These are phyloP conservation scores for Gentiana dahurica DNA, from an alignment of 257 asterid genomes.

Conservation along the genomic window DNA sequence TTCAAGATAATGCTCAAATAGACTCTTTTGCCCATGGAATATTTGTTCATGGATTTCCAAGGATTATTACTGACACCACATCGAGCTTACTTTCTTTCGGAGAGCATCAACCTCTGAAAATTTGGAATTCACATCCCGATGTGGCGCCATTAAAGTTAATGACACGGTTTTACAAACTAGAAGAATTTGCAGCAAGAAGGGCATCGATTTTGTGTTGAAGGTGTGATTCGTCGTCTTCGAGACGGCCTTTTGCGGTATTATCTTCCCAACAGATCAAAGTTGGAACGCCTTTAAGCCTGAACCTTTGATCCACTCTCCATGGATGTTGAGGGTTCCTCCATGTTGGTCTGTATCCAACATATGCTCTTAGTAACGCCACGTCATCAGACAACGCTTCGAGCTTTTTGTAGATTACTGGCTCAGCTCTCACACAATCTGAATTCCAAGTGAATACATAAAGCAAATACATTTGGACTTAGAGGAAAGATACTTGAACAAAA, in stretches of 20 bases:
- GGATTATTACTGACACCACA: no score
- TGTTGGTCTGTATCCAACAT: constrained; percentile 84
- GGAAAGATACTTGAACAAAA: no score
- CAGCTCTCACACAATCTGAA: constrained; percentile 90
- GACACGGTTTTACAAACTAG: no score
- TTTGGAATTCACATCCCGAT: no score
- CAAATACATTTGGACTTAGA: neutral
- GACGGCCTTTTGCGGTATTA: constrained; percentile 51
- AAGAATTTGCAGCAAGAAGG: constrained; percentile 28
- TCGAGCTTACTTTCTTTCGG: no score
- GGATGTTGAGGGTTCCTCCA: constrained; percentile 85
- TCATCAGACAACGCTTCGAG: constrained; percentile 56
- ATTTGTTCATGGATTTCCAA: no score
- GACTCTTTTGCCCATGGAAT: no score
- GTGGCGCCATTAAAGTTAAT: no score
- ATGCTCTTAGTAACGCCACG: constrained; percentile 67
- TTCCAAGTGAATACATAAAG: neutral
- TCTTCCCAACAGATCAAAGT: constrained; percentile 76
- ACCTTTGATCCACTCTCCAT: constrained; percentile 58
- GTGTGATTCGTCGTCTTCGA: constrained; percentile 87
- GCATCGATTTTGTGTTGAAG: constrained; percentile 40
- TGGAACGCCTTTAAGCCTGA: constrained; percentile 76
- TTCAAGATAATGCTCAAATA: no score
- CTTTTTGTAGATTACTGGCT: constrained; percentile 83
- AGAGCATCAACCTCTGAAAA: no score